Percentiles rank a stretch among this genome's conserved stretches.
Evolutionary conservation across 345 rosid genomes (phyloP).

Genomic region (Citrus sinensis): DNA sequence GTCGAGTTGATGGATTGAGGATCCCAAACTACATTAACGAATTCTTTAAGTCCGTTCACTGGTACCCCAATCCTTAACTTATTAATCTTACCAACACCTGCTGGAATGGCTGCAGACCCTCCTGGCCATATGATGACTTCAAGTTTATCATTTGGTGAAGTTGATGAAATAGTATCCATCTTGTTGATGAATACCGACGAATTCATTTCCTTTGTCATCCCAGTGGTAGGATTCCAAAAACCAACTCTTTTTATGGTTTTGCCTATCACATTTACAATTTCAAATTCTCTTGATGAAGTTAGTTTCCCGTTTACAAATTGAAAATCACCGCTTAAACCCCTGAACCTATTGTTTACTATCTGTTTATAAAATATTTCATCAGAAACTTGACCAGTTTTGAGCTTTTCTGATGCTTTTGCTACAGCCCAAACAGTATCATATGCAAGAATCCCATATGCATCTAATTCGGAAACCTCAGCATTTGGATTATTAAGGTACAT

Average conservation of each 20-base stretch:
- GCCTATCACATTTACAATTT: conserved; percentile 33
- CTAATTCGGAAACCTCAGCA: conserved; percentile 6
- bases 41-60: conserved; percentile 21
- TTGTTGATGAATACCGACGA: neutral
- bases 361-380: conserved; percentile 6
- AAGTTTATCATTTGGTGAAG: conserved; percentile 11
- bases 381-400: neutral
- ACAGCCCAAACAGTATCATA: conserved; percentile 31
- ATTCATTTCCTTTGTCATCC: conserved; percentile 15
- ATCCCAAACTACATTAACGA: conserved; percentile 15
- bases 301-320: conserved; percentile 11
- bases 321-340: conserved; percentile 34
- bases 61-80: conserved; percentile 37
- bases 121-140: conserved; percentile 36
- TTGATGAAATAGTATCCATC: neutral
- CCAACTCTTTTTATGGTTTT: conserved; percentile 30
- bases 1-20: conserved; percentile 2
- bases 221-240: conserved; percentile 20
- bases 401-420: conserved; percentile 26
- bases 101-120: conserved; percentile 19
- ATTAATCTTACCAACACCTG: neutral
- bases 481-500: neutral
- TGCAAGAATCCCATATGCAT: conserved; percentile 25
- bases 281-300: conserved; percentile 19
- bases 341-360: conserved; percentile 19